Percentiles rank a stretch among this genome's conserved stretches.
Evolutionary conservation across 2,329 filamentous ascomycete species (phyloP).

Genomic region (Raffaelea albimanens): DNA sequence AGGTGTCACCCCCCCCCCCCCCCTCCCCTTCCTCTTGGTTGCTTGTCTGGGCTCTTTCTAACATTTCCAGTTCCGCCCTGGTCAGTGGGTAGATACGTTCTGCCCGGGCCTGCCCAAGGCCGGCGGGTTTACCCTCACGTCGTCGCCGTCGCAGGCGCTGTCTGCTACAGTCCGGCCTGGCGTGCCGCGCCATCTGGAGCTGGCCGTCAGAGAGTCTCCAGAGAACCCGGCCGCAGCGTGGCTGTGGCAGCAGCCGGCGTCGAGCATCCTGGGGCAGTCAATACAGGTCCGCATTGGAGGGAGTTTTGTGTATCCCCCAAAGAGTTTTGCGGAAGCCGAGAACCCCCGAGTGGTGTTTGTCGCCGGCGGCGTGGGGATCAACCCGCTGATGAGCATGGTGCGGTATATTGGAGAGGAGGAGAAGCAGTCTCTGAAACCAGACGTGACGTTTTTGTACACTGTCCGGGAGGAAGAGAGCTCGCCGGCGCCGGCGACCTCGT

Average conservation of each 20-base stretch:
- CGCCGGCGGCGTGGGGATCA: constrained; percentile 75
- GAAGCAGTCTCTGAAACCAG: constrained; percentile 10
- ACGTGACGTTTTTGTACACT: constrained; percentile 57
- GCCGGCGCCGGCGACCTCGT: not conserved
- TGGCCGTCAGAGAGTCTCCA: constrained; percentile 66
- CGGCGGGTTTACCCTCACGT: constrained; percentile 85
- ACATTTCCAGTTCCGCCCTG: constrained; percentile 57
- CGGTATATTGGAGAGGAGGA: constrained; percentile 37
- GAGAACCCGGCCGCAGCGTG: constrained; percentile 65
- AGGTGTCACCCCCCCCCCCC: constrained; percentile 26
- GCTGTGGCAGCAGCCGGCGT: constrained; percentile 51
- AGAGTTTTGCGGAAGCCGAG: constrained; percentile 13
- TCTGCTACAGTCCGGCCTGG: not conserved
- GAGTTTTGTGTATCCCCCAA: constrained; percentile 63
- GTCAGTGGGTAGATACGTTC: constrained; percentile 83
- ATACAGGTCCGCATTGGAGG: constrained; percentile 68
- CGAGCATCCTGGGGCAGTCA: constrained; percentile 44
- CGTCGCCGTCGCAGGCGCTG: constrained; percentile 44
- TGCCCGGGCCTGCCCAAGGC: constrained; percentile 59
- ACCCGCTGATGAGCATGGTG: constrained; percentile 69
- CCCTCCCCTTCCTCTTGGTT: not conserved
- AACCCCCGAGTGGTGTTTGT: constrained; percentile 59
- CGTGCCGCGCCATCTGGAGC: constrained; percentile 62
- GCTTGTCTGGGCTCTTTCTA: constrained; percentile 12
- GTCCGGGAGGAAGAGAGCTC: constrained; percentile 27